Base-by-base conservation (phyloP, 345 rosid species). In the Toxicodendron radicans region DNA sequence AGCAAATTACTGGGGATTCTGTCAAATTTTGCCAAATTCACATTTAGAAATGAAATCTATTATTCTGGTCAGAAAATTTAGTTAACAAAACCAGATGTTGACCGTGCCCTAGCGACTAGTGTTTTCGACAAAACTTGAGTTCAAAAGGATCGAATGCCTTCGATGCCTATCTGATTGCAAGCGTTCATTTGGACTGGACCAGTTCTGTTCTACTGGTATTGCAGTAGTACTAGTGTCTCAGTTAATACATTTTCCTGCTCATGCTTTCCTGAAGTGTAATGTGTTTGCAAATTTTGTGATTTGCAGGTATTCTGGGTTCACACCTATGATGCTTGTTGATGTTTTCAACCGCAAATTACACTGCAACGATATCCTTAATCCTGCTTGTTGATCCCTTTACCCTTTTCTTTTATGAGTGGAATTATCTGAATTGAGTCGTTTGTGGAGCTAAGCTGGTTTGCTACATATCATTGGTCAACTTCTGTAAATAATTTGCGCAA, bases 251-350 rank as follows among this genome's bases (percentile, higher is more conserved):
- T 54, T 27, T 46, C 5, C 7, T 0, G 38, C 48, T n/a, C 46
- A 21, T 1, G 62, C 14, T 51, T 35, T 35, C 38, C 38, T 35
- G 2, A 4, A 41, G 13, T 20, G 7, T 41, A 64, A 52, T 5
- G 27, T 18, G 46, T n/a, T 30, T 52, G 60, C 33, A n/a, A 53
- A 56, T 0, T 69, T 9, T 56, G 17, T 18, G 54, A 24, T 53
- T 46, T 49, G 14, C 75, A 78, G 82, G 84, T 18, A 16, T 75
- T 53, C 68, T 81, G 75, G 79, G 77, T 62, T 78, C 70, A 21
- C 77, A 16, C 2, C 70, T 58, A 21, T 75, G 72, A 76, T 64
- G 61, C 12, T 60, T 43, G 10, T 51, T 17, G 14, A 51, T 32
- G 23, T 16, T 17, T 23, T n/a, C n/a, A 56, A 54, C 23, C 5